These are phyloP conservation scores for Kwoniella dejecticola DNA, from an alignment of 768 basidiomycete genomes.

Conservation along the genomic window DNA sequence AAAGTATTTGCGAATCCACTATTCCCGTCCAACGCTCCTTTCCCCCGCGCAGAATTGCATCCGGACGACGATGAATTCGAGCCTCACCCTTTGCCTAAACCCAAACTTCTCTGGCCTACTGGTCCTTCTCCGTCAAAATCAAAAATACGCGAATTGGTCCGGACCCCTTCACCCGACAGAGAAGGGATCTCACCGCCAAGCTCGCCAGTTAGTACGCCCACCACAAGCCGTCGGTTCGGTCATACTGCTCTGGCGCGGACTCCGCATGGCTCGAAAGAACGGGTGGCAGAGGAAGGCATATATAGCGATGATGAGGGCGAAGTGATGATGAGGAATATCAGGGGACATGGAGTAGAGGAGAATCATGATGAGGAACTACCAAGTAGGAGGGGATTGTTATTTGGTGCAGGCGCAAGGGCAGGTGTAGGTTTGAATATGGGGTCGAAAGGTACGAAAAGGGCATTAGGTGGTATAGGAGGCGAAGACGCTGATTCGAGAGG, in stretches of 20 bases:
- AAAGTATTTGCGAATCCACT: constrained; percentile 47
- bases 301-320: constrained; percentile 24
- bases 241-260: not conserved
- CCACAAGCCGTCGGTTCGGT: constrained; percentile 13
- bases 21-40: constrained; percentile 15
- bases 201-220: constrained; percentile 21
- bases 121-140: constrained; percentile 16
- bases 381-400: constrained; percentile 19
- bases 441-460: constrained; percentile 11
- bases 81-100: constrained; percentile 39
- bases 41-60: constrained; percentile 27
- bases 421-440: no score
- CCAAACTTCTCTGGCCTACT: constrained; percentile 44
- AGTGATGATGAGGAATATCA: constrained; percentile 12
- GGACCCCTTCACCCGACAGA: constrained; percentile 16
- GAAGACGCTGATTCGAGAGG: not conserved
- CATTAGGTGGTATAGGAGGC: not conserved
- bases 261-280: not conserved
- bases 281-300: constrained; percentile 1
- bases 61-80: constrained; percentile 43
- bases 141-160: not conserved
- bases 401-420: constrained; percentile 9
- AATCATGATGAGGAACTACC: constrained; percentile 13
- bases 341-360: not conserved
- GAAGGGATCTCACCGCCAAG: constrained; percentile 16